phyloP scores from a whole-genome alignment of 2,329 filamentous ascomycete species.

The Xylaria sp. region DNA sequence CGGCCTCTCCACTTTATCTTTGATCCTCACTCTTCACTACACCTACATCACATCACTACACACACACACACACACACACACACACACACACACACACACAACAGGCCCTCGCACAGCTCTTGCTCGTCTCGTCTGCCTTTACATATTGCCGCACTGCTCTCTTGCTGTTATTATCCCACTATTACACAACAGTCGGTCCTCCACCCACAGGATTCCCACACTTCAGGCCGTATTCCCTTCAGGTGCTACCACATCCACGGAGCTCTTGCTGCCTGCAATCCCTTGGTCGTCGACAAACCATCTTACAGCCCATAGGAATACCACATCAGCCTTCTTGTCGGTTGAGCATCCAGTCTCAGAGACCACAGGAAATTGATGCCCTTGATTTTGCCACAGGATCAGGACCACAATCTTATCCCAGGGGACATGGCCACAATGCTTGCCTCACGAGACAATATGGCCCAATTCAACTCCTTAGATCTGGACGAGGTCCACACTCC shows the following conservation, averaged over 20 bases:
- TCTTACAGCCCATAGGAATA: slow-evolving; percentile 25
- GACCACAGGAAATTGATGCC: slow-evolving; percentile 34
- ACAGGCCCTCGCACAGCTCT: slow-evolving; percentile 18
- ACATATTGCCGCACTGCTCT: slow-evolving; percentile 27
- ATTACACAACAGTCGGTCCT: slow-evolving; percentile 21
- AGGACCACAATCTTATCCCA: slow-evolving; percentile 39
- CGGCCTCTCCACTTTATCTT: no score
- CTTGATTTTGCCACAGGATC: slow-evolving; percentile 48
- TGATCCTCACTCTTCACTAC: no score
- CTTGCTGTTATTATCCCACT: slow-evolving; percentile 17
- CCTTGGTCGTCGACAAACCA: slow-evolving; percentile 31
- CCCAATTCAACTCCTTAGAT: slow-evolving; percentile 59
- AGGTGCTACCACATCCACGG: slow-evolving; percentile 39
- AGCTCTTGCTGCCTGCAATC: slow-evolving; percentile 17
- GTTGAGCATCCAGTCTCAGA: slow-evolving; percentile 39
- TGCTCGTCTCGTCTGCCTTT: not conserved
- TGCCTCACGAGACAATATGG: slow-evolving; percentile 56
- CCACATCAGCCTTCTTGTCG: slow-evolving; percentile 21
- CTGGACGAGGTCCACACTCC: slow-evolving; percentile 66
- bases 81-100: not conserved
- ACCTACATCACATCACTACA: no score
- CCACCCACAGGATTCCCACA: slow-evolving; percentile 13
- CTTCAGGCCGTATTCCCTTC: slow-evolving; percentile 28
- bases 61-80: no score
- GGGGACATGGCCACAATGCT: slow-evolving; percentile 58